Percentiles rank a stretch among this genome's conserved stretches.
phyloP scores from a whole-genome alignment of 176 grass and related monocot species.

The Eragrostis nindensis region DNA sequence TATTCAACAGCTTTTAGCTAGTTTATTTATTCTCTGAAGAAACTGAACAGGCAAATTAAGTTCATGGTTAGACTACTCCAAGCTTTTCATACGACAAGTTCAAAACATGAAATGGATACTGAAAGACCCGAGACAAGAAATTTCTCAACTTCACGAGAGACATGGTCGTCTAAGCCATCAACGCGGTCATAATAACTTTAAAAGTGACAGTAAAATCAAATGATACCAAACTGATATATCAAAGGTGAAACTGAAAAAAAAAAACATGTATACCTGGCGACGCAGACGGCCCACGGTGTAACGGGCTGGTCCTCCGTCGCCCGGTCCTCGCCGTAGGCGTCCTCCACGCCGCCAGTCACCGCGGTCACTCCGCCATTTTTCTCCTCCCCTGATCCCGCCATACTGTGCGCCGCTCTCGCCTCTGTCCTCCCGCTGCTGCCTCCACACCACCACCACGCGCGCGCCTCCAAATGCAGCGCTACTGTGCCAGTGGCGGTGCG shows the following conservation, averaged over 20 bases:
- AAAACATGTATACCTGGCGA: conserved; percentile 48
- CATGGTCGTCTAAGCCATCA: not conserved
- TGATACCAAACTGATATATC: not conserved
- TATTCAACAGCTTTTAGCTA: not conserved
- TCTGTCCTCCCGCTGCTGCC: not conserved
- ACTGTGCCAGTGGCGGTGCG: not conserved
- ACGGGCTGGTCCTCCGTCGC: conserved; percentile 60
- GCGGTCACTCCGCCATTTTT: conserved; percentile 26
- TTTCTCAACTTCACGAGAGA: not conserved
- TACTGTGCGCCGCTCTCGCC: conserved; percentile 35
- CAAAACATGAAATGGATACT: not conserved
- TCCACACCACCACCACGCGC: not conserved
- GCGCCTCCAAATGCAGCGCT: conserved; percentile 9
- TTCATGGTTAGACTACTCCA: not conserved
- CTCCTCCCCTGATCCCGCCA: conserved; percentile 44
- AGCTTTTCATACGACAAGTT: not conserved
- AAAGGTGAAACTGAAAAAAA: not conserved
- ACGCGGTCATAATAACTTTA: not conserved
- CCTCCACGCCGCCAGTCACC: conserved; percentile 54
- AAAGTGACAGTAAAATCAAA: not conserved
- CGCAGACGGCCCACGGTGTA: conserved; percentile 70
- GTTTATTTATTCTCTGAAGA: not conserved
- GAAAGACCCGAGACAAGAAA: not conserved
- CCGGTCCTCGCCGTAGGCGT: conserved; percentile 59
- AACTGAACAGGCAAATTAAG: too few species aligned